Percentiles rank a stretch among this genome's conserved stretches.
These are phyloP conservation scores for Elymus sibiricus DNA, from an alignment of 176 grass and related monocot species.

Conservation along the genomic window DNA sequence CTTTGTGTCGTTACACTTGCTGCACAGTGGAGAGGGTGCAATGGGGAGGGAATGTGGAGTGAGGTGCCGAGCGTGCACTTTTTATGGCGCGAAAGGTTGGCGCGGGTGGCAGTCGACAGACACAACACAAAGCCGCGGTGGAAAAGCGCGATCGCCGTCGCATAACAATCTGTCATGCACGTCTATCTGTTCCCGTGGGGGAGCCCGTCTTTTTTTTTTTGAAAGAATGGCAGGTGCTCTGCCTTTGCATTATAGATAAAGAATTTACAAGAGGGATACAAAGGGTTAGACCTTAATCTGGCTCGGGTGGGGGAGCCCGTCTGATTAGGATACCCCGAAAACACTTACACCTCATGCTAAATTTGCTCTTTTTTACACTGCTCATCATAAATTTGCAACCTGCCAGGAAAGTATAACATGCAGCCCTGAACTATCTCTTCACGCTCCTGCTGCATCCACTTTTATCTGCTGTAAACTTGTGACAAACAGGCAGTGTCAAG, in stretches of 20 bases:
- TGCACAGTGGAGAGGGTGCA: not conserved
- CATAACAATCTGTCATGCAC: not conserved
- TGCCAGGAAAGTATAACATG: too few species aligned
- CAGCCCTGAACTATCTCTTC: too few species aligned
- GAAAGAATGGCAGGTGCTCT: too few species aligned
- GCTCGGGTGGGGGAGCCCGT: not conserved
- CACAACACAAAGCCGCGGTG: conserved; percentile 11
- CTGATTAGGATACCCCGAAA: not conserved
- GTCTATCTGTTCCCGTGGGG: not conserved
- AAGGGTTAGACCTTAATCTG: too few species aligned
- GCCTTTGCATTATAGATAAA: too few species aligned
- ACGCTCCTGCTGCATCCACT: too few species aligned
- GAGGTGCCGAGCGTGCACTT: conserved; percentile 19
- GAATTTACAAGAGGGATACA: too few species aligned
- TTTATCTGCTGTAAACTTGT: not conserved
- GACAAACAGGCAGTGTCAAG: not conserved
- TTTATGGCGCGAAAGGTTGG: conserved; percentile 42
- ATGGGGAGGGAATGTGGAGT: conserved; percentile 3
- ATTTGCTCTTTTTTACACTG: too few species aligned
- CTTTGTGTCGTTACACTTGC: not conserved
- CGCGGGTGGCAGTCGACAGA: conserved; percentile 28
- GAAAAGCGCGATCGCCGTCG: conserved; percentile 16
- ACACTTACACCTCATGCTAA: not conserved
- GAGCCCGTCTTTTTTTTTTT: not conserved
- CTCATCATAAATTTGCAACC: too few species aligned